Base-by-base conservation (phyloP, 371 early-diverging fungal species). In the Mucor mucedo region DNA sequence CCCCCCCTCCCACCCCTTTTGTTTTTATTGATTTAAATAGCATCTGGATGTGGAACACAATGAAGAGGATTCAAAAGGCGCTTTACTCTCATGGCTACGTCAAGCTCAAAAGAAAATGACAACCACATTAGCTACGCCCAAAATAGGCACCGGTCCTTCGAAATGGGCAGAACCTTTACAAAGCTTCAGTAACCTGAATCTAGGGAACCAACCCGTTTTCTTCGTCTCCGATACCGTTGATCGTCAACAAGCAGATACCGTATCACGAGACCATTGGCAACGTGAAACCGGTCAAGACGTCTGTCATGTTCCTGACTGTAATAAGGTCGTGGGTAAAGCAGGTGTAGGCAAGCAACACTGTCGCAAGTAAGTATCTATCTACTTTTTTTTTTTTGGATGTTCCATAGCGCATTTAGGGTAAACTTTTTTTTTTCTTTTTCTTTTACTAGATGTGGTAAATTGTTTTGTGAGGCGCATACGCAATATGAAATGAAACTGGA, bases 381-480 rank as follows among this genome's bases (percentile, higher is more conserved):
- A 9, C 30, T 32, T n/a, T n/a, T n/a, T n/a, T 9, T 42, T 56
- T 11, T 21, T 16, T 28, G 11, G n/a, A 11, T 30, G 52, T 21
- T 21, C 21, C 21, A 21, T 21, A 21, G 21, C 21, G 21, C 21
- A 21, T 21, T 21, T 21, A 21, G 21, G 21, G 21, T 21, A 21
- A 21, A 41, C 41, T 41, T 41, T 7, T 5, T 41, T 41, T 41
- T 41, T 41, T 41, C 27, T 35, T 41, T 41, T 41, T 41, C 4
- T 41, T 16, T 35, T 49, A 13, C 2, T 9, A 90, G 90, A 56
- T 93, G 94, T 67, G 94, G 94, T 2, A 74, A 81, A 47, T 59
- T 90, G 27, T 89, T 75, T 68, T 93, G 94, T 69, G 89, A 89
- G 38, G 60, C 72, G 10, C 93, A 93, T 65, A 83, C 87, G 14